Conservation (phyloP, 2,329 filamentous ascomycete genomes). For the Pseudocercospora crystallina region DNA sequence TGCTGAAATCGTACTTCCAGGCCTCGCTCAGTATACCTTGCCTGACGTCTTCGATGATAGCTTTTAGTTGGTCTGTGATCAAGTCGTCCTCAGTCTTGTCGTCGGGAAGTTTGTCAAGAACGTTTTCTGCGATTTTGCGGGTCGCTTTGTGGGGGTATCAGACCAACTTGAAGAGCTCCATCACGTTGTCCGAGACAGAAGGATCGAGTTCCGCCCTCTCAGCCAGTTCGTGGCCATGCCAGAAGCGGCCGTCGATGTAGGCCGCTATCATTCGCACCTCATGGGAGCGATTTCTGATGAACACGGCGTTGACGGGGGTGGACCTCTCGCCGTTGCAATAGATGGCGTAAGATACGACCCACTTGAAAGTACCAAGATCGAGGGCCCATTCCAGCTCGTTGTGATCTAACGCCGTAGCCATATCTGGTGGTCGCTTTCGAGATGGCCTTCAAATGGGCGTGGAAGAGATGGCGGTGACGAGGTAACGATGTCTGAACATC, state of each 20-base stretch:
- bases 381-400: background rate
- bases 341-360: background rate
- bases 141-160: conserved; percentile 1
- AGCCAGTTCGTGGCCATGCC: conserved; percentile 10
- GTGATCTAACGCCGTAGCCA: no score
- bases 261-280: conserved; percentile 13
- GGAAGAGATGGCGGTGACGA: no score
- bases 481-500: no score
- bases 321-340: background rate
- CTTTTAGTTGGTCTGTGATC: conserved; percentile 9
- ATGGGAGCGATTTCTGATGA: background rate
- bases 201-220: background rate
- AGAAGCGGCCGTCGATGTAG: conserved; percentile 8
- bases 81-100: conserved; percentile 9
- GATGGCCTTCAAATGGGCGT: no score
- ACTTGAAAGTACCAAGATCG: conserved; percentile 13
- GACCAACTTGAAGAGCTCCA: conserved; percentile 10
- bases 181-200: conserved; percentile 4
- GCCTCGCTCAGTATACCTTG: background rate
- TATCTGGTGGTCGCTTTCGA: no score
- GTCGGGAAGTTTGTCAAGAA: conserved; percentile 3
- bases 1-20: background rate
- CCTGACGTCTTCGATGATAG: conserved; percentile 9
- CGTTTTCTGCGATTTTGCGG: background rate
- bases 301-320: background rate